Base-by-base conservation (phyloP, 176 grass and related monocot species). In the Lolium perenne region DNA sequence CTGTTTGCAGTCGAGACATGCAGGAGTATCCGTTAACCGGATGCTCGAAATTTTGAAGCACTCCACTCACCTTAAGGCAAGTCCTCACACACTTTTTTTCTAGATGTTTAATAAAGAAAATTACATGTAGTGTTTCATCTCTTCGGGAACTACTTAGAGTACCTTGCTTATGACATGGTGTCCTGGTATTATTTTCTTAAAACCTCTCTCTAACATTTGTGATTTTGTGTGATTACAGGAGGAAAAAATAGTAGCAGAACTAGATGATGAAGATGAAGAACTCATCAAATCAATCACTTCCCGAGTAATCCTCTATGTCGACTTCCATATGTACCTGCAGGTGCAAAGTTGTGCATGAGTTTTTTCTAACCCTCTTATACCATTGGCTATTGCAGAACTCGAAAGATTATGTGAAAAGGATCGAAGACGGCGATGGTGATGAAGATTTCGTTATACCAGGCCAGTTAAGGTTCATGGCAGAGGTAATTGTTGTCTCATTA, bases 11-110 rank as follows among this genome's bases (percentile, higher is more conserved):
- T 97, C 93, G 35, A 95, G 95, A 80, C 95, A 97, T 92, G 95
- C 95, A 51, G 92, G 91, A 54, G 95, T 97, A 7, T 85, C 89
- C 15, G 86, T 93, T 87, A 93, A 97, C 22, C 89, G 85, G 69
- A 93, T 97, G 95, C 73, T 97, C 79, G 95, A 95, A 89, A 97
- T 84, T 85, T 88, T 97, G 83, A 95, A 89, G 79, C 83, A 78
- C 29, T 93, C 95, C 2, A 80, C 91, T 74, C 83, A 90, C 71
- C 84, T 89, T n/a, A 93, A 87, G 91, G 93, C 91, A 87, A 76
- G 17, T 60, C 16, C 49, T 79, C 51, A 16, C 47, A 79, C 4
- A 54, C 17, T 66, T 87, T 29, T 76, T 73, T 63, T 38, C 23
- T 57, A 22, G 80, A 29, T 83, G 16, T 22, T 32, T 51, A 69